Evolutionary conservation across 495 filamentous ascomycete genomes (phyloP), one percentile per base, ranked within the genome.

Genomic region (Tuber borchii): DNA sequence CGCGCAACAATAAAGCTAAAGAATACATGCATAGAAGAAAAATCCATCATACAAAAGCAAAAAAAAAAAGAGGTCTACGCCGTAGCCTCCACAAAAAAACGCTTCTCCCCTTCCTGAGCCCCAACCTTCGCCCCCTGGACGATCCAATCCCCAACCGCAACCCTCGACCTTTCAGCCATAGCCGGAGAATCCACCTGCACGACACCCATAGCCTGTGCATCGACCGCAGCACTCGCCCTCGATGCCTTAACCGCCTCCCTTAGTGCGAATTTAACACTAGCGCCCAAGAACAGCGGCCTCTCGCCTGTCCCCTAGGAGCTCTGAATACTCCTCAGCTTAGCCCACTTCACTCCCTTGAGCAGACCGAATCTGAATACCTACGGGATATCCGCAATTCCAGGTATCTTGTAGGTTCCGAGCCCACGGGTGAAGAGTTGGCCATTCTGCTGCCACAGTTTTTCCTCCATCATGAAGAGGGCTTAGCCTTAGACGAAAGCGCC

Each of bases 81-180:
- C 56, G 75, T 76, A 6, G 78, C 70, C 40, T 79, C 76, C 12
- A 91, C 87, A 98, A 97, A 84, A 95, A 97, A 75, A 92, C 94
- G n/a, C 90, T 94, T 93, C 90, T 97, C 94, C 5, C 93, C 95
- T 78, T 51, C 46, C 46, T 86, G 87, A 10, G 91, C 89, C 78
- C 87, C 77, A 44, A 97, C 93, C 73, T 88, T 86, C 19, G 89
- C 89, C 83, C 91, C 86, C 85, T 92, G 90, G 76, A 97, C 85
- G 81, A 98, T 96, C 37, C 91, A 91, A 89, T 97, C 95, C 31
- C 89, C 91, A 84, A 94, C 95, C 40, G 89, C 90, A 37, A 93
- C 83, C 79, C 95, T 85, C 73, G 97, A 95, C 83, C 93, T 88
- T 87, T 98, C 95, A 0, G 93, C 89, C 42, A 95, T 97, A 6